These are phyloP conservation scores for Liriodendron chinense DNA, from an alignment of 164 flowering plant genomes.

Conservation along the genomic window DNA sequence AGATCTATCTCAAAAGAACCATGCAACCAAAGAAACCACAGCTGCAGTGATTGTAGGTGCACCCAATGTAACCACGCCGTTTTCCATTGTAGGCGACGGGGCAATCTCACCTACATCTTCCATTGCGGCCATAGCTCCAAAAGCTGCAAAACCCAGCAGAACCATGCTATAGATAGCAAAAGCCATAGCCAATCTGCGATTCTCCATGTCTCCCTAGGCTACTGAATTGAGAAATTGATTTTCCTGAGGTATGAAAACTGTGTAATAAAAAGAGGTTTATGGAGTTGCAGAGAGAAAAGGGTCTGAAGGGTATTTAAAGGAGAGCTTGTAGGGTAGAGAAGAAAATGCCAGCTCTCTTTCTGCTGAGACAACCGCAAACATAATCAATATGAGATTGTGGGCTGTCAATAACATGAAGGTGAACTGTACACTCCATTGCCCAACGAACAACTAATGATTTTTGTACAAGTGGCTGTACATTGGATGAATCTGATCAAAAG, in stretches of 20 bases:
- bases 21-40: conserved; percentile 26
- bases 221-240: not conserved
- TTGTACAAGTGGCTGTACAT: too few species aligned
- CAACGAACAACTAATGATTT: too few species aligned
- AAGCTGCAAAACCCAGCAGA: conserved; percentile 14
- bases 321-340: not conserved
- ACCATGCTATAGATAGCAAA: conserved; percentile 21
- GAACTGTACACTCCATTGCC: too few species aligned
- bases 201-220: conserved; percentile 17
- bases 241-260: not conserved
- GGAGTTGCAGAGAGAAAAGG: conserved; percentile 8
- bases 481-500: too few species aligned
- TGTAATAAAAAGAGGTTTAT: not conserved
- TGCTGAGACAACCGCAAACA: conserved; percentile 21
- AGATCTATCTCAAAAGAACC: conserved; percentile 21
- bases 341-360: conserved; percentile 19
- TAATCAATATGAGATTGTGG: conserved; percentile 20
- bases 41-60: conserved; percentile 28
- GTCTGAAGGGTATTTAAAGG: conserved; percentile 13
- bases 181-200: conserved; percentile 13
- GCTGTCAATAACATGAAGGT: not conserved
- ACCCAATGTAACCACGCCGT: conserved; percentile 15
- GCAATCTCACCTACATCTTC: conserved; percentile 26
- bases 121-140: not conserved
- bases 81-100: conserved; percentile 33